A percentile compares a stretch with the other conserved stretches of the same genome.
Conservation (phyloP, 148 eudicot genomes). For the Dysphania ambrosioides region DNA sequence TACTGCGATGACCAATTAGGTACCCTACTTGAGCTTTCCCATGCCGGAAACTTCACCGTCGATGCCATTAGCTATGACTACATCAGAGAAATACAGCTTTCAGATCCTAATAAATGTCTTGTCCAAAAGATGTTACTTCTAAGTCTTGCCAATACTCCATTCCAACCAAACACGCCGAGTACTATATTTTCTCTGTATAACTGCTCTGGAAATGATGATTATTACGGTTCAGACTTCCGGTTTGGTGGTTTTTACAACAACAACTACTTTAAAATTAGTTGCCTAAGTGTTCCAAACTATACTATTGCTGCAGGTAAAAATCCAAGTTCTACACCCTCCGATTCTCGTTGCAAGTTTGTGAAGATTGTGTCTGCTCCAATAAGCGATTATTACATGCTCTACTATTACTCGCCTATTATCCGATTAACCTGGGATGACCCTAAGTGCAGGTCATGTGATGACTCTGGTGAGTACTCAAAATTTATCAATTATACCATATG, state of each 20-base stretch:
- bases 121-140: too few relatives aligned
- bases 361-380: constrained; percentile 1
- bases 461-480: too few relatives aligned
- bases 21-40: constrained; percentile 4
- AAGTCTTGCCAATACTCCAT: constrained; percentile 1
- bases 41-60: not conserved
- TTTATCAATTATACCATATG: too few relatives aligned
- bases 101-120: constrained; percentile 9
- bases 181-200: not conserved
- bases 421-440: too few relatives aligned
- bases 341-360: constrained; percentile 9
- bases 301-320: not conserved
- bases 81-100: not conserved
- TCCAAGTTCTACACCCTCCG: not conserved
- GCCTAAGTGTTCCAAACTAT: constrained; percentile 12
- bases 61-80: not conserved
- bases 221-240: too few relatives aligned
- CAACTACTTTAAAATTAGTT: constrained; percentile 6
- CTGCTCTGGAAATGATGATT: not conserved
- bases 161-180: not conserved
- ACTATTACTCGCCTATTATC: too few relatives aligned
- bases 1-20: not conserved
- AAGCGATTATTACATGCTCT: too few relatives aligned
- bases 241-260: too few relatives aligned
- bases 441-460: too few relatives aligned